Evolutionary conservation across 768 basidiomycete species (phyloP).

Genomic region (Amanita brunnescens): DNA sequence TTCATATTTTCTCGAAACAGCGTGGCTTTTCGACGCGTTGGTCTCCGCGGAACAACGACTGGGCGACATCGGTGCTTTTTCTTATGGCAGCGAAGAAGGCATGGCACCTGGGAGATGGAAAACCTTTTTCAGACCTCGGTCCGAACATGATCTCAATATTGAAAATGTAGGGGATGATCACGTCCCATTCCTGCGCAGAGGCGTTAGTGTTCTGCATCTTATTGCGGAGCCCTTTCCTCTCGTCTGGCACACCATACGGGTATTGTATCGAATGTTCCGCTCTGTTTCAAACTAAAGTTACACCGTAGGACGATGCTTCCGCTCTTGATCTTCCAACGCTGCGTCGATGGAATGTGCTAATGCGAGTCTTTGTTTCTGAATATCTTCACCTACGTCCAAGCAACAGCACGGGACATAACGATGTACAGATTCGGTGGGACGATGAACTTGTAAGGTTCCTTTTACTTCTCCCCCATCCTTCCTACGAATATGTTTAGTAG

Average conservation of each 20-base stretch:
- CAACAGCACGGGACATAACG: not conserved
- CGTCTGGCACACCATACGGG: constrained; percentile 81
- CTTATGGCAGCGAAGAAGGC: constrained; percentile 31
- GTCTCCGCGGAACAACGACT: constrained; percentile 64
- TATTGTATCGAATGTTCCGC: constrained; percentile 19
- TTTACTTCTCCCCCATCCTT: not conserved
- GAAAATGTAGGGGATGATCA: constrained; percentile 89
- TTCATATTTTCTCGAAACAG: constrained; percentile 81
- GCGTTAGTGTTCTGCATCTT: constrained; percentile 84
- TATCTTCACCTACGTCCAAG: constrained; percentile 66
- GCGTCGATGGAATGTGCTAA: constrained; percentile 81
- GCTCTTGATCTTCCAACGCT: constrained; percentile 81
- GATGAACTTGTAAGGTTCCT: not conserved
- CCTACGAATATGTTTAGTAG: constrained; percentile 2
- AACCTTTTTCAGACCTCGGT: constrained; percentile 62
- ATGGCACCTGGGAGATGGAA: constrained; percentile 43
- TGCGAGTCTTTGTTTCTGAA: constrained; percentile 84
- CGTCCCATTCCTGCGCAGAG: constrained; percentile 73
- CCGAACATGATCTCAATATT: constrained; percentile 24
- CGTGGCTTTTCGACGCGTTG: constrained; percentile 86
- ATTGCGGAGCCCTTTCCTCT: constrained; percentile 83
- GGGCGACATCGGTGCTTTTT: constrained; percentile 54
- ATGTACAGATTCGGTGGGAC: not conserved
- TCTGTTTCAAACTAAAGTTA: not conserved
- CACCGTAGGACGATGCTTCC: constrained; percentile 73